Evolutionary conservation across 306 rosid species (phyloP).

Genomic region (Parietaria judaica): DNA sequence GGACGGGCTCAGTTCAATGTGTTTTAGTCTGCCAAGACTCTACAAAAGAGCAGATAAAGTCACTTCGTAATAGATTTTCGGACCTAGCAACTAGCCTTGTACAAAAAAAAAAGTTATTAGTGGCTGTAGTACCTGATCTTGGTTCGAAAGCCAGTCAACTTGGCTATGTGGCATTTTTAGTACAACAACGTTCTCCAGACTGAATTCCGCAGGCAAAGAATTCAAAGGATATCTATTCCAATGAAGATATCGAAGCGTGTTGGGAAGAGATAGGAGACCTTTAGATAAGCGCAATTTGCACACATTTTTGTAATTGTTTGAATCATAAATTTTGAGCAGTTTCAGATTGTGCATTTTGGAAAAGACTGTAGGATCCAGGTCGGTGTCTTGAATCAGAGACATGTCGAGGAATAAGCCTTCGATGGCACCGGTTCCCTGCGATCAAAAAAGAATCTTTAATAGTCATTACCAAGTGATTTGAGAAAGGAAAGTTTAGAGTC

Average conservation of each 20-base stretch:
- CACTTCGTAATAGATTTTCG: too few relatives aligned
- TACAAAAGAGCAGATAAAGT: too few relatives aligned
- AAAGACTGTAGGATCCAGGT: slow-evolving; percentile 19
- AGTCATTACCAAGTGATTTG: too few relatives aligned
- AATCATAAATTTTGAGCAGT: slow-evolving; percentile 10
- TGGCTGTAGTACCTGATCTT: too few relatives aligned
- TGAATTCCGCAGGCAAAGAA: slow-evolving; percentile 1
- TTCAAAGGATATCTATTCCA: slow-evolving; percentile 15
- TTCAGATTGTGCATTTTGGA: slow-evolving; percentile 16
- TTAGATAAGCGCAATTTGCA: background rate
- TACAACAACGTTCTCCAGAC: slow-evolving; percentile 12
- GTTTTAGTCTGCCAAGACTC: too few relatives aligned
- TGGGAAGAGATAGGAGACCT: slow-evolving; percentile 8
- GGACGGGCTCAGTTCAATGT: too few relatives aligned
- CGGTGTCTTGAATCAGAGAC: background rate
- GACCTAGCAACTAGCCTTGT: too few relatives aligned
- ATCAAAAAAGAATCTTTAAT: background rate
- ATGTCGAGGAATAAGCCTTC: slow-evolving; percentile 12
- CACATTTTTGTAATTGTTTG: background rate
- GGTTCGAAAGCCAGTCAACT: too few relatives aligned
- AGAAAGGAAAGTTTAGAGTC: too few relatives aligned
- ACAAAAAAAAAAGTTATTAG: too few relatives aligned
- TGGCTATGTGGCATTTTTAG: too few relatives aligned
- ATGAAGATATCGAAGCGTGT: slow-evolving; percentile 2
- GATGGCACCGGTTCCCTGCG: slow-evolving; percentile 10